Evolutionary conservation across 2,329 filamentous ascomycete genomes (phyloP), one percentile per base, ranked within the genome.

Genomic region (Calycina marina): DNA sequence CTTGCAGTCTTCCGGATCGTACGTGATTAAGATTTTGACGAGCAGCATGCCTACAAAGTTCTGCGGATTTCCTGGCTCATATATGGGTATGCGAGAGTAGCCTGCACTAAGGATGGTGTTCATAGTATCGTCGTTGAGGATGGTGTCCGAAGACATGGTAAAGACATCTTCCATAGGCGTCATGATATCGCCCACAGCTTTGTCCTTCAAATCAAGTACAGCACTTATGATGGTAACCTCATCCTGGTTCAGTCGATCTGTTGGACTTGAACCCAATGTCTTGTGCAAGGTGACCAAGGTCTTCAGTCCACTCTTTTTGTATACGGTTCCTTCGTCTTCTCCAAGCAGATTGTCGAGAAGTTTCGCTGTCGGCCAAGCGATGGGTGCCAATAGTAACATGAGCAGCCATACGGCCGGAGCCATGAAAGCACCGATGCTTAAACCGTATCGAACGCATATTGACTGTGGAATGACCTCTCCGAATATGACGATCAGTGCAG

Each of bases 201-300:
- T 98, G 45, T 90, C 86, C 61, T 96, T 98, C 43, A 98, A 65
- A 52, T 98, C 90, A 36, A 98, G 62, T 10, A 96, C 90, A 22
- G 90, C 88, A 44, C 83, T 93, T 56, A 98, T 98, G 54, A 98
- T 98, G 38, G 90, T 96, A 43, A 98, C 90, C 56, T 98, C 90
- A 51, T 98, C 90, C 45, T 93, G 80, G 56, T 94, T 96, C 33
- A 98, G 63, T 36, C 90, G 78, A 51, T 98, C 85, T 24, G 69
- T 69, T 8, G 79, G 79, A 17, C 80, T 78, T 28, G 83, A 76
- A 16, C 90, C 90, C 9, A 96, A 62, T 2, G 82, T 92, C 57
- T 92, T 85, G 61, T 98, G 90, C 11, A 98, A 65, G 0, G 85
- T 93, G 16, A 98, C 90, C 17, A 98, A 65, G 0, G 90, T 96